Percentiles rank a stretch among this genome's conserved stretches.
These are phyloP conservation scores for Ascochyta clinopodiicola DNA, from an alignment of 2,329 filamentous ascomycete species.

Conservation along the genomic window DNA sequence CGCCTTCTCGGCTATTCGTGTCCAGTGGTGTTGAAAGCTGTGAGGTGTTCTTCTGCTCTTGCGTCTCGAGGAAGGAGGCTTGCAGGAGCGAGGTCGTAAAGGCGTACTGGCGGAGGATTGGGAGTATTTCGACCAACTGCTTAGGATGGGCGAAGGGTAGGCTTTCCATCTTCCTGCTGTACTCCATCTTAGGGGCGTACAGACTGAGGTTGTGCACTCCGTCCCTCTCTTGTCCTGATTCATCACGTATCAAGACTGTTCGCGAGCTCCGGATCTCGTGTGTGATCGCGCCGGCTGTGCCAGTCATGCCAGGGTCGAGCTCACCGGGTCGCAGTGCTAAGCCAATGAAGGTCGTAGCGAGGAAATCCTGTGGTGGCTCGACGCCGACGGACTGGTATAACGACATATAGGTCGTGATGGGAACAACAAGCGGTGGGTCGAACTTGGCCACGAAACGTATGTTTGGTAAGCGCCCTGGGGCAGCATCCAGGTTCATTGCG, in stretches of 20 bases:
- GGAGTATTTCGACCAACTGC: conserved; percentile 77
- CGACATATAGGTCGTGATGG: conserved; percentile 67
- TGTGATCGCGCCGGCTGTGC: conserved; percentile 34
- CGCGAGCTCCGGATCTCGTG: conserved; percentile 62
- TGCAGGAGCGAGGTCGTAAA: conserved; percentile 70
- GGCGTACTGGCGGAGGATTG: conserved; percentile 74
- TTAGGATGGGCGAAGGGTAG: conserved; percentile 80
- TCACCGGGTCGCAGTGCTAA: conserved; percentile 59
- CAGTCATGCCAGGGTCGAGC: conserved; percentile 62
- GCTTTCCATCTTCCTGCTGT: conserved; percentile 69
- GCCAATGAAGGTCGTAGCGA: conserved; percentile 52
- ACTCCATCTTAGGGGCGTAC: conserved; percentile 75
- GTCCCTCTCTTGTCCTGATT: conserved; percentile 31
- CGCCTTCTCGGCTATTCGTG: neutral
- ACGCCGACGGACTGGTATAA: conserved; percentile 66
- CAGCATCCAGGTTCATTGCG: conserved; percentile 63
- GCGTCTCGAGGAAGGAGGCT: conserved; percentile 59
- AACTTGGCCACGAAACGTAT: conserved; percentile 78
- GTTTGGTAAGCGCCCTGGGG: conserved; percentile 66
- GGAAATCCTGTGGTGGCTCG: conserved; percentile 64
- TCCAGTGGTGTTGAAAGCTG: conserved; percentile 24
- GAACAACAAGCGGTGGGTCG: conserved; percentile 75
- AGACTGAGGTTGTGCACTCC: conserved; percentile 63
- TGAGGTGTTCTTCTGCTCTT: conserved; percentile 10
- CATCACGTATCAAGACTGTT: conserved; percentile 51